phyloP scores from a whole-genome alignment of 2,329 filamentous ascomycete genomes.

The Phyllosticta citriasiana region DNA sequence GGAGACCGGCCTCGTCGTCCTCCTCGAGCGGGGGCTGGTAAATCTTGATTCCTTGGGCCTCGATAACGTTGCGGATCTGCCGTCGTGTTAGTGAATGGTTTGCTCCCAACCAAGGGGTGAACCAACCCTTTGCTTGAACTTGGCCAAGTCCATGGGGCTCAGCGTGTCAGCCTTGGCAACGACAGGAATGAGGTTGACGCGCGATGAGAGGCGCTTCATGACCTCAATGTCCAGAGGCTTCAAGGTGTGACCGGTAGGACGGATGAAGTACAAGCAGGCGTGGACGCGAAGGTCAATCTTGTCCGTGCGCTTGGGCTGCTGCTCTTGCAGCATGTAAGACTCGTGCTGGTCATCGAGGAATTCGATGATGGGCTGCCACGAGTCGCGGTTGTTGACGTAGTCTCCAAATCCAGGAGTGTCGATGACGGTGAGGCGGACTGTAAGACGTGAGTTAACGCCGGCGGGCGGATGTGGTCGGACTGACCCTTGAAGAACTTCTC shows the following conservation, averaged over 20 bases:
- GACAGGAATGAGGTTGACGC: constrained; percentile 96
- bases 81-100: constrained; percentile 12
- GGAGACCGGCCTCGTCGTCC: constrained; percentile 90
- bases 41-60: constrained; percentile 99
- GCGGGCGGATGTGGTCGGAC: constrained; percentile 1
- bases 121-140: constrained; percentile 89
- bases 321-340: constrained; percentile 99
- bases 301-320: constrained; percentile 93
- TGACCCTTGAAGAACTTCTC: constrained; percentile 99
- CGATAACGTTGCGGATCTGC: constrained; percentile 87
- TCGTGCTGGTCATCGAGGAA: constrained; percentile 99
- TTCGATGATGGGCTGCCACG: constrained; percentile 99
- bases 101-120: not conserved
- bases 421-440: constrained; percentile 96
- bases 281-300: constrained; percentile 99
- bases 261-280: constrained; percentile 97
- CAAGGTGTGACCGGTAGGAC: constrained; percentile 93
- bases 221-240: constrained; percentile 99
- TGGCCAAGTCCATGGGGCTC: constrained; percentile 80
- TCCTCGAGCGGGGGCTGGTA: constrained; percentile 97
- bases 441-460: constrained; percentile 11
- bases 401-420: constrained; percentile 98
- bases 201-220: constrained; percentile 97
- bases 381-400: constrained; percentile 99
- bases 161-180: constrained; percentile 98